A percentile compares a stretch with the other conserved stretches of the same genome.
phyloP scores from a whole-genome alignment of 192 early-diverging fungal genomes.

The Tieghemiomyces parasiticus region DNA sequence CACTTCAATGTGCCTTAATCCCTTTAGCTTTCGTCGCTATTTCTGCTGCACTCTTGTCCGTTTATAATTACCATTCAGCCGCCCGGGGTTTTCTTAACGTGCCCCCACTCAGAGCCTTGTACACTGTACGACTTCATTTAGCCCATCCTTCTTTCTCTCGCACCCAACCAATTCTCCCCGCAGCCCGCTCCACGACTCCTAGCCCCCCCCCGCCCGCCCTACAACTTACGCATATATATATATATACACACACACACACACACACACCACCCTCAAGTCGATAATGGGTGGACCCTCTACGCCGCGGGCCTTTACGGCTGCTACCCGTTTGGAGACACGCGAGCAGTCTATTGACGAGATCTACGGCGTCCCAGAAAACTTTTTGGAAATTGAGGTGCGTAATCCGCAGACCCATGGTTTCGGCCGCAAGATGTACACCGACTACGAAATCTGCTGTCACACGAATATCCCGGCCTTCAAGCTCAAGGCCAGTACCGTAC shows the following conservation, averaged over 20 bases:
- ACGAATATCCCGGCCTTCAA: constrained; percentile 98
- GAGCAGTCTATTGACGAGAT: constrained; percentile 23
- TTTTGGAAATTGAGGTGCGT: constrained; percentile 85
- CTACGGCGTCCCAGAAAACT: constrained; percentile 94
- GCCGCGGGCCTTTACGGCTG: constrained; percentile 7
- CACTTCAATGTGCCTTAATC: too few relatives aligned
- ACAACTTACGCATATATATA: too few relatives aligned
- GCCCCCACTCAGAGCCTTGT: too few relatives aligned
- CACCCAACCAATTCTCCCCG: too few relatives aligned
- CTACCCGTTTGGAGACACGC: constrained; percentile 16
- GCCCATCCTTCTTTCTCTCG: too few relatives aligned
- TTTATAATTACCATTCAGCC: too few relatives aligned
- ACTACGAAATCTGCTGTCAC: constrained; percentile 91
- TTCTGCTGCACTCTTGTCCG: too few relatives aligned
- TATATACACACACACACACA: neutral
- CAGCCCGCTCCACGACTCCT: too few relatives aligned
- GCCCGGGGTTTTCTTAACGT: too few relatives aligned
- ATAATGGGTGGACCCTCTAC: neutral
- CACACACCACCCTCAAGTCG: neutral
- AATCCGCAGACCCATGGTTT: constrained; percentile 76
- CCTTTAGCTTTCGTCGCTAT: too few relatives aligned
- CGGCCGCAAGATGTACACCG: constrained; percentile 77
- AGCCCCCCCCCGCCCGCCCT: too few relatives aligned
- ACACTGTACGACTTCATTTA: too few relatives aligned
- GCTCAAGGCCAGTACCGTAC: constrained; percentile 59